Conservation (phyloP, 2,329 filamentous ascomycete genomes). For the Endoconidiophora laricicola region DNA sequence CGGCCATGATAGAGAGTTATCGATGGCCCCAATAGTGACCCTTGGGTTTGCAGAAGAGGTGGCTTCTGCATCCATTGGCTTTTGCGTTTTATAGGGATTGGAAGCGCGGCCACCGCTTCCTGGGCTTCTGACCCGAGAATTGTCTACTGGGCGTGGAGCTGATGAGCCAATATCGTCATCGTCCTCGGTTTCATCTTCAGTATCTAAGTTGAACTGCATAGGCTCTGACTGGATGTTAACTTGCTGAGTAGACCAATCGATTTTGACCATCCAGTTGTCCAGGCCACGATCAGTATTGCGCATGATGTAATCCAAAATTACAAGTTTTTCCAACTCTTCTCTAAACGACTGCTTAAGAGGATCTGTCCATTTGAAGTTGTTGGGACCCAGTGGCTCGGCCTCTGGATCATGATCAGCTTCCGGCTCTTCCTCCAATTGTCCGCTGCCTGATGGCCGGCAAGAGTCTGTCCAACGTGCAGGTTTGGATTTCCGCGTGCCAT, state of each 20-base stretch:
- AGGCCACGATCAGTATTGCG: slow-evolving; percentile 90
- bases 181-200: slow-evolving; percentile 26
- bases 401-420: slow-evolving; percentile 28
- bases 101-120: slow-evolving; percentile 26
- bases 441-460: slow-evolving; percentile 49
- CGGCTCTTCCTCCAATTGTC: slow-evolving; percentile 24
- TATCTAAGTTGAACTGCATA: slow-evolving; percentile 46
- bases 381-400: slow-evolving; percentile 26
- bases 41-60: slow-evolving; percentile 28
- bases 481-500: slow-evolving; percentile 45
- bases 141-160: slow-evolving; percentile 35
- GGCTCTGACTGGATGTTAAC: slow-evolving; percentile 80
- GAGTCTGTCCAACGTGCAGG: slow-evolving; percentile 59
- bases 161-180: slow-evolving; percentile 25
- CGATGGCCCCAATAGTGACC: slow-evolving; percentile 78
- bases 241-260: slow-evolving; percentile 68
- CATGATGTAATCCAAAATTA: slow-evolving; percentile 98
- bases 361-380: slow-evolving; percentile 72
- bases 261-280: slow-evolving; percentile 99
- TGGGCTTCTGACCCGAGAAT: slow-evolving; percentile 26
- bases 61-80: slow-evolving; percentile 65
- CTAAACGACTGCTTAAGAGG: slow-evolving; percentile 76
- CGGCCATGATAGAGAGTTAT: slow-evolving; percentile 95
- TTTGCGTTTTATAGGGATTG: slow-evolving; percentile 59
- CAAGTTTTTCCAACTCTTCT: slow-evolving; percentile 90